A percentile compares a stretch with the other conserved stretches of the same genome.
phyloP scores from a whole-genome alignment of 2,329 filamentous ascomycete genomes.

The Fonsecaea nubica region DNA sequence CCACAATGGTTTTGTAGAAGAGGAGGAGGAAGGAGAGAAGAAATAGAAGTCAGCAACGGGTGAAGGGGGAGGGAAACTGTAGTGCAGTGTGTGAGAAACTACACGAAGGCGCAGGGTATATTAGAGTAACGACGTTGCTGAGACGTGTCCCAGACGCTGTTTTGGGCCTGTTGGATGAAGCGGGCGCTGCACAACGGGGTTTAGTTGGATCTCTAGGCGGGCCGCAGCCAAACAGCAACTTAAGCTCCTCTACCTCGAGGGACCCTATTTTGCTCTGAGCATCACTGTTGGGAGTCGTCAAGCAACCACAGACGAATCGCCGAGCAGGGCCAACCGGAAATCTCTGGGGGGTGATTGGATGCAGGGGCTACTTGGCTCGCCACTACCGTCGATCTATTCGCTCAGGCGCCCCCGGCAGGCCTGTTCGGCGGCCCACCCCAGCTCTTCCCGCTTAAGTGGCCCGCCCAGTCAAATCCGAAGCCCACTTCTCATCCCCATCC shows the following conservation, averaged over 20 bases:
- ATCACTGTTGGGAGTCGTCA: constrained; percentile 25
- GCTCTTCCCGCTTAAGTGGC: constrained; percentile 10
- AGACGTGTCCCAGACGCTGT: constrained; percentile 25
- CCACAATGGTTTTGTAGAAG: constrained; percentile 18
- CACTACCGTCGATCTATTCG: constrained; percentile 30
- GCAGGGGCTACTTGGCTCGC: constrained; percentile 21
- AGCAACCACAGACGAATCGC: constrained; percentile 18
- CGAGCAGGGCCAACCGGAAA: constrained; percentile 25
- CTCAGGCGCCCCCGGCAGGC: constrained; percentile 25
- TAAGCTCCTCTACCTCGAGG: constrained; percentile 2
- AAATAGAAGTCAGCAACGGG: constrained; percentile 20
- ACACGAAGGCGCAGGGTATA: constrained; percentile 29
- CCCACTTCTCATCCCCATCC: constrained; percentile 18
- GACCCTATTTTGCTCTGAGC: neutral
- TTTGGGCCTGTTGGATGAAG: constrained; percentile 29
- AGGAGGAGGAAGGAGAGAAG: constrained; percentile 29
- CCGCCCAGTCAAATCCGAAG: constrained; percentile 6
- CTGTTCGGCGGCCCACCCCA: constrained; percentile 17
- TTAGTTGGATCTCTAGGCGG: constrained; percentile 22
- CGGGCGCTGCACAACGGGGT: constrained; percentile 19
- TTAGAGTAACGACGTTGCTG: constrained; percentile 21
- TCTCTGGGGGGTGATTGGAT: constrained; percentile 18
- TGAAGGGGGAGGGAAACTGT: constrained; percentile 4
- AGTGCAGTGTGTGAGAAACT: constrained; percentile 14
- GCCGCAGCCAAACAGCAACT: constrained; percentile 21